These are phyloP conservation scores for Astragalus glycyphyllos DNA, from an alignment of 306 rosid species.

Conservation along the genomic window DNA sequence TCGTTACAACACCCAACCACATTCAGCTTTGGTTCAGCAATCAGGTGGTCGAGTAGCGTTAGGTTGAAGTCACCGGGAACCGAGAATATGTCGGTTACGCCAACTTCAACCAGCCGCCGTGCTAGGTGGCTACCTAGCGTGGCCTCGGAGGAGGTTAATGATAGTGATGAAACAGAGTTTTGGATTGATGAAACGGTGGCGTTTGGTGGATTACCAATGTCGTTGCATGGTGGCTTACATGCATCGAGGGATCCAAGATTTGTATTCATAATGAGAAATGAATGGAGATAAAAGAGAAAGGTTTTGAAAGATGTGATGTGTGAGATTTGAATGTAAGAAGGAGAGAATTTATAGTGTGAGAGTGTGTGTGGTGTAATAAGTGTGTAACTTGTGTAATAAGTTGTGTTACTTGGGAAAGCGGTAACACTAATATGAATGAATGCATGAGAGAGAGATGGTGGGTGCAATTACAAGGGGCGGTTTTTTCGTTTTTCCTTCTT, in stretches of 20 bases:
- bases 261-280: constrained; percentile 40
- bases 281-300: neutral
- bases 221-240: constrained; percentile 29
- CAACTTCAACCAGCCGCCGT: constrained; percentile 56
- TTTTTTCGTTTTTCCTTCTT: constrained; percentile 2
- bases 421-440: neutral
- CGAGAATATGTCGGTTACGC: constrained; percentile 59
- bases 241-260: constrained; percentile 52
- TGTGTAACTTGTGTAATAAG: no score
- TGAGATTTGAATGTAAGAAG: neutral
- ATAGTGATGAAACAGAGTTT: constrained; percentile 18
- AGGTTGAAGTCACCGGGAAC: constrained; percentile 72
- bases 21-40: constrained; percentile 55
- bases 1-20: constrained; percentile 66
- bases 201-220: constrained; percentile 38
- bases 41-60: constrained; percentile 64
- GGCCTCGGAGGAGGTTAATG: constrained; percentile 40
- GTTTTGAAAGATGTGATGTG: neutral
- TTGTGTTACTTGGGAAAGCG: neutral
- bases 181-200: constrained; percentile 43
- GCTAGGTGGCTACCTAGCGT: constrained; percentile 64
- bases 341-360: neutral
- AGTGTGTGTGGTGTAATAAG: neutral
- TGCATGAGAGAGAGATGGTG: neutral
- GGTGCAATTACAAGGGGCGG: constrained; percentile 42